These are phyloP conservation scores for Asterionellopsis glacialis DNA, from an alignment of 108 stramenopile species.

Conservation along the genomic window DNA sequence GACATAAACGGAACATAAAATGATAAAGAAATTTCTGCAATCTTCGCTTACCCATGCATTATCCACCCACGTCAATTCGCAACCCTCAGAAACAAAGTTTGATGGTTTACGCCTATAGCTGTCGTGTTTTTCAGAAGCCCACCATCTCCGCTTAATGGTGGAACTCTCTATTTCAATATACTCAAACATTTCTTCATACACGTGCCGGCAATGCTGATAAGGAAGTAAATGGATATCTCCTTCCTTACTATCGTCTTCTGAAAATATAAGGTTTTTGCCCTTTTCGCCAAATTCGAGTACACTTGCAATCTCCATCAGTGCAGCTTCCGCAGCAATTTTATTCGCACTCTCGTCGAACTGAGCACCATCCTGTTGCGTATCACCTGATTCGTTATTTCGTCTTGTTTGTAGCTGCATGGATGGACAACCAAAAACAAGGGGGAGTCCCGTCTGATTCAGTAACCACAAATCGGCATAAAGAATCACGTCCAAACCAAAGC, in stretches of 20 bases:
- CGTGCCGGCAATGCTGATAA: constrained; percentile 25
- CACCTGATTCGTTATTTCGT: not conserved
- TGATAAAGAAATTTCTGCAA: not conserved
- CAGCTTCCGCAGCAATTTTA: constrained; percentile 57
- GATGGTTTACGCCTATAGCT: constrained; percentile 26
- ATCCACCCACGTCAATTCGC: constrained; percentile 43
- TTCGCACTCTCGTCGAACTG: constrained; percentile 24
- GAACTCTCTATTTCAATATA: constrained; percentile 51
- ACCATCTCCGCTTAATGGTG: constrained; percentile 52
- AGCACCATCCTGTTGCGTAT: not conserved
- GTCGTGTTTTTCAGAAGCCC: constrained; percentile 51
- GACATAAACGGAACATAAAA: not conserved
- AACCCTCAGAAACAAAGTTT: constrained; percentile 12
- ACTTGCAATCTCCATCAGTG: constrained; percentile 60
- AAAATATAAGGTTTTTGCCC: constrained; percentile 26
- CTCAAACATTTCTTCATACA: constrained; percentile 65
- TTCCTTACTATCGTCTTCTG: constrained; percentile 20
- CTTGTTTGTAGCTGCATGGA: constrained; percentile 24
- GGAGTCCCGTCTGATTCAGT: constrained; percentile 49
- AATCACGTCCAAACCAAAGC: constrained; percentile 50
- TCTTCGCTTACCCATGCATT: constrained; percentile 47
- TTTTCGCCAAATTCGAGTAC: constrained; percentile 62
- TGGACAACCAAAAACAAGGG: constrained; percentile 57
- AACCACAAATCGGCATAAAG: constrained; percentile 68
- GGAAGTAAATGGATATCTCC: constrained; percentile 42